Evolutionary conservation across 176 grass and related monocot species (phyloP).

Genomic region (Phragmites australis): DNA sequence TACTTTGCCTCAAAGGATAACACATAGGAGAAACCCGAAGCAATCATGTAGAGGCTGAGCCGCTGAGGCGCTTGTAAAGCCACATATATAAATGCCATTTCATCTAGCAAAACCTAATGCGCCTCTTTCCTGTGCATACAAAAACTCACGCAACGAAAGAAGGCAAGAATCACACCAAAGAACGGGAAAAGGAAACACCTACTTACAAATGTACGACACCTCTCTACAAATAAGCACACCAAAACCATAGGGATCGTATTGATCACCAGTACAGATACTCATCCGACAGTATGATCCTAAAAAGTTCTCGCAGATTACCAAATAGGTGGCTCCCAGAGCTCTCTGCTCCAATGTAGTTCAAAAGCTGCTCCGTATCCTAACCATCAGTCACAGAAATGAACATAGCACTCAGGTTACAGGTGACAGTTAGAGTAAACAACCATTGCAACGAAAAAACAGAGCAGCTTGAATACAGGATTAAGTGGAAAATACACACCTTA

Average conservation of each 20-base stretch:
- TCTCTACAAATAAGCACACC: slow-evolving; percentile 17
- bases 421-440: background rate
- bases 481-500: slow-evolving; percentile 42
- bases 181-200: slow-evolving; percentile 4
- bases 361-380: slow-evolving; percentile 60
- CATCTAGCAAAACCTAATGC: background rate
- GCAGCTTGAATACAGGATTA: background rate
- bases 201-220: slow-evolving; percentile 28
- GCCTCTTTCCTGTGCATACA: slow-evolving; percentile 31
- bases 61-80: slow-evolving; percentile 11
- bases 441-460: background rate
- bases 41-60: background rate
- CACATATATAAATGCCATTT: slow-evolving; percentile 8
- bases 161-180: slow-evolving; percentile 28
- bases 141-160: slow-evolving; percentile 42
- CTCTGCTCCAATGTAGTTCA: slow-evolving; percentile 55
- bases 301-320: slow-evolving; percentile 55
- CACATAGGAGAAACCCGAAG: background rate
- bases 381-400: background rate
- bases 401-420: background rate
- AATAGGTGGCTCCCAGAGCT: slow-evolving; percentile 46
- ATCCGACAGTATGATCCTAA: slow-evolving; percentile 53
- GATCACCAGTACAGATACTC: slow-evolving; percentile 48
- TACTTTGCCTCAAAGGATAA: background rate
- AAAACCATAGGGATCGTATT: background rate